Evolutionary conservation across 371 early-diverging fungal genomes (phyloP), one percentile per base, ranked within the genome.

Genomic region (Cokeromyces recurvatus): DNA sequence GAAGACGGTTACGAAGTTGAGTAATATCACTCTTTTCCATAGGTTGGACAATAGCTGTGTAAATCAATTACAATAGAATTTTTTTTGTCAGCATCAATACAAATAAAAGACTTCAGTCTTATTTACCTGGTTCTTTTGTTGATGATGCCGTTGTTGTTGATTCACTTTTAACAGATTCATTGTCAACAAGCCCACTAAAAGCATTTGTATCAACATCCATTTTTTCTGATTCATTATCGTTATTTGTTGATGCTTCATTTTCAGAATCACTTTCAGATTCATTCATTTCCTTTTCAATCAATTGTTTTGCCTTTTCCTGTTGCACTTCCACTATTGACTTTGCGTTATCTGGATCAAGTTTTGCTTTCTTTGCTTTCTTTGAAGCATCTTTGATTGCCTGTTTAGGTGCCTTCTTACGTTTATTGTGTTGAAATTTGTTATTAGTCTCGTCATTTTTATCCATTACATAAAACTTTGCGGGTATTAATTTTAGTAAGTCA

Each of bases 291-390:
- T 51, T 44, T 34, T 48, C 31, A 32, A 21, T 15, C 20, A 48
- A 37, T 23, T 53, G 46, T 48, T 51, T 40, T 38, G 64, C 58
- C 39, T 57, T 62, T 19, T 62, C 58, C 20, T 53, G 34, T 38
- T 62, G 67, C 5, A 61, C 32, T 39, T 61, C 53, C 32, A 35
- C 22, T 32, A 61, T 43, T 21, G 56, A 46, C 36, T 61, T 61
- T 5, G 21, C 49, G 35, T 61, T 61, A 14, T 42, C 53, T 27
- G 62, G 62, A 42, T 61, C 62, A 24, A 61, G 50, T 75, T 86
- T 85, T 21, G 77, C 75, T 62, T 84, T 86, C 66, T 85, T 85
- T 16, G 90, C 90, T 53, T 86, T 85, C 64, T 84, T 86, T 41
- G 84, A 75, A 17, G 77, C 79, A 43, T 87, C 87, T 66, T 89